A percentile compares a stretch with the other conserved stretches of the same genome.
phyloP scores from a whole-genome alignment of 306 rosid species.

The Acmispon strigosus region DNA sequence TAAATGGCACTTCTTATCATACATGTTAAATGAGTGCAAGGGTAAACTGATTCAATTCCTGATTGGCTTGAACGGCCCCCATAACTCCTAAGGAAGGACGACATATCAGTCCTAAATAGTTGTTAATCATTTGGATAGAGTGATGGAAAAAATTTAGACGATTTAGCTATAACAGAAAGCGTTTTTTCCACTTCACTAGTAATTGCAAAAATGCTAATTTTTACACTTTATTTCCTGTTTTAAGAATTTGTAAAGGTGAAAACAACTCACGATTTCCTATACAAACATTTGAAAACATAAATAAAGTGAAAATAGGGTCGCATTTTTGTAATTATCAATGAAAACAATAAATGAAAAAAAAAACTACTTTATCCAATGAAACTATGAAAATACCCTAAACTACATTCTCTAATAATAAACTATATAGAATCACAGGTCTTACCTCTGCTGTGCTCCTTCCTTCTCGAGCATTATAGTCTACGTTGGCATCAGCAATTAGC shows the following conservation, averaged over 20 bases:
- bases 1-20: background rate
- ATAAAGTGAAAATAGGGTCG: background rate
- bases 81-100: background rate
- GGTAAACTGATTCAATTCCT: background rate
- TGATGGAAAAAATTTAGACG: background rate
- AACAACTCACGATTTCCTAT: background rate
- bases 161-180: background rate
- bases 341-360: background rate
- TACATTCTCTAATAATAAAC: background rate
- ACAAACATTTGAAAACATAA: background rate
- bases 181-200: background rate
- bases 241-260: background rate
- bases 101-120: background rate
- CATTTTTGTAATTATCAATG: background rate
- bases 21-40: background rate
- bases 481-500: slow-evolving; percentile 67
- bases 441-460: slow-evolving; percentile 88
- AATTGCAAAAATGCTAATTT: background rate
- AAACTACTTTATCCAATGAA: background rate
- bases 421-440: slow-evolving; percentile 25
- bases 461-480: slow-evolving; percentile 81
- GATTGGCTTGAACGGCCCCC: background rate
- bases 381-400: background rate
- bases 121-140: background rate
- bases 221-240: background rate